Evolutionary conservation across 106 monocot genomes (phyloP).

Genomic region (Allium cepa): DNA sequence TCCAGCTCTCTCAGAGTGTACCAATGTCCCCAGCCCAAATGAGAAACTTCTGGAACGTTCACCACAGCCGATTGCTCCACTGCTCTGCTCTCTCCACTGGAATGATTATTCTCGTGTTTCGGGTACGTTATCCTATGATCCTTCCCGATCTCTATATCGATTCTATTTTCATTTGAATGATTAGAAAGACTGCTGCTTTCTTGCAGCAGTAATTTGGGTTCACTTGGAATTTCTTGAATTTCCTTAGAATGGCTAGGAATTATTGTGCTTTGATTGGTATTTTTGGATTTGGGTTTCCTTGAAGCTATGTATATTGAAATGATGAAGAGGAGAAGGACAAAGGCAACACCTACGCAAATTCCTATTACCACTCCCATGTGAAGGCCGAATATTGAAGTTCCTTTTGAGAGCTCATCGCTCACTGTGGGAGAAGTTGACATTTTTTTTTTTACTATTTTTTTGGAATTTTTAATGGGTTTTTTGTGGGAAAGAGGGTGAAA

Average conservation of each 20-base stretch:
- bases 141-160: slow-evolving; percentile 63
- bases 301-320: slow-evolving; percentile 62
- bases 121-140: slow-evolving; percentile 63
- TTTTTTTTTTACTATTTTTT: not conserved
- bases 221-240: slow-evolving; percentile 38
- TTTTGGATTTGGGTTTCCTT: slow-evolving; percentile 8
- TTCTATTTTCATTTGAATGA: slow-evolving; percentile 14
- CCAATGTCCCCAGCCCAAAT: slow-evolving; percentile 96
- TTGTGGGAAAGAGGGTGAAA: not conserved
- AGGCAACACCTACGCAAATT: slow-evolving; percentile 63
- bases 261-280: slow-evolving; percentile 3
- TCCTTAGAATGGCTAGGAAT: slow-evolving; percentile 45
- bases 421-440: slow-evolving; percentile 11
- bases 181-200: no score
- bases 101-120: slow-evolving; percentile 20
- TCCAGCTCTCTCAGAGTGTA: slow-evolving; percentile 87
- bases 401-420: slow-evolving; percentile 61
- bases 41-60: slow-evolving; percentile 62
- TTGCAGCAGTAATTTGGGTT: slow-evolving; percentile 4
- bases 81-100: slow-evolving; percentile 8
- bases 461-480: not conserved
- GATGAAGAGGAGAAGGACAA: slow-evolving; percentile 72
- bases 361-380: slow-evolving; percentile 75
- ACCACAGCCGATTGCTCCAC: not conserved
- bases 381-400: slow-evolving; percentile 76